A percentile compares a stretch with the other conserved stretches of the same genome.
phyloP scores from a whole-genome alignment of 208 protist species.

The Herpetomonas tarakana region DNA sequence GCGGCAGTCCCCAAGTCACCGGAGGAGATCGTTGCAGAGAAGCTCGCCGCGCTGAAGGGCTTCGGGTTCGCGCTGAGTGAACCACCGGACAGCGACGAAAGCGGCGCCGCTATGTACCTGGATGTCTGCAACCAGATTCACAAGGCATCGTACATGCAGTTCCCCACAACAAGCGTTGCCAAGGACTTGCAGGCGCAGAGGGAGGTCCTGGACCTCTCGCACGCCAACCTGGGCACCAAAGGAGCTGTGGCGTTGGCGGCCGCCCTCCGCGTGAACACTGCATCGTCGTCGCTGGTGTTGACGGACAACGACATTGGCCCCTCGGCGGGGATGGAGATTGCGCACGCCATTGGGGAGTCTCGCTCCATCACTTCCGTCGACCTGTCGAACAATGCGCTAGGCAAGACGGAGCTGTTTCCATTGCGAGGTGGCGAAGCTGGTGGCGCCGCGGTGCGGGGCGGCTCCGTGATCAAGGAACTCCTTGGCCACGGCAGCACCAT shows the following conservation, averaged over 20 bases:
- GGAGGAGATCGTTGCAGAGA: slow-evolving; percentile 64
- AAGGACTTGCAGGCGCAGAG: slow-evolving; percentile 39
- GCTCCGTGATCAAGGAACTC: slow-evolving; percentile 59
- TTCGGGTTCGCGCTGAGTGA: slow-evolving; percentile 51
- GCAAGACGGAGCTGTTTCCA: slow-evolving; percentile 31
- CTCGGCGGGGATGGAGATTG: slow-evolving; percentile 56
- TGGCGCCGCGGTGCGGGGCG: slow-evolving; percentile 26
- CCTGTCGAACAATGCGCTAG: slow-evolving; percentile 72
- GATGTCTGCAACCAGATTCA: slow-evolving; percentile 49
- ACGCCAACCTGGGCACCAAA: slow-evolving; percentile 65
- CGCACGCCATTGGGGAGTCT: slow-evolving; percentile 50
- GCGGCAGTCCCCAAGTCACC: slow-evolving; percentile 44
- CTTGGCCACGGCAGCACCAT: slow-evolving; percentile 54
- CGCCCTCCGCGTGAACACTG: slow-evolving; percentile 64
- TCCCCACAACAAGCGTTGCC: slow-evolving; percentile 65
- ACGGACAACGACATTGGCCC: slow-evolving; percentile 80
- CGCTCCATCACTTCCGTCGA: slow-evolving; percentile 61
- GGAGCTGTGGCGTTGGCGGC: slow-evolving; percentile 71
- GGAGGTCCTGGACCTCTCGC: slow-evolving; percentile 67
- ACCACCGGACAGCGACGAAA: slow-evolving; percentile 62
- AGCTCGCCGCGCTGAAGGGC: slow-evolving; percentile 42
- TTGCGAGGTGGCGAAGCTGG: neutral
- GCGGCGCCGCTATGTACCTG: slow-evolving; percentile 60
- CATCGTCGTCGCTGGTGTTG: slow-evolving; percentile 58
- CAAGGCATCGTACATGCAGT: slow-evolving; percentile 67